These are phyloP conservation scores for Magnolia sinica DNA, from an alignment of 164 flowering plant species.

Conservation along the genomic window DNA sequence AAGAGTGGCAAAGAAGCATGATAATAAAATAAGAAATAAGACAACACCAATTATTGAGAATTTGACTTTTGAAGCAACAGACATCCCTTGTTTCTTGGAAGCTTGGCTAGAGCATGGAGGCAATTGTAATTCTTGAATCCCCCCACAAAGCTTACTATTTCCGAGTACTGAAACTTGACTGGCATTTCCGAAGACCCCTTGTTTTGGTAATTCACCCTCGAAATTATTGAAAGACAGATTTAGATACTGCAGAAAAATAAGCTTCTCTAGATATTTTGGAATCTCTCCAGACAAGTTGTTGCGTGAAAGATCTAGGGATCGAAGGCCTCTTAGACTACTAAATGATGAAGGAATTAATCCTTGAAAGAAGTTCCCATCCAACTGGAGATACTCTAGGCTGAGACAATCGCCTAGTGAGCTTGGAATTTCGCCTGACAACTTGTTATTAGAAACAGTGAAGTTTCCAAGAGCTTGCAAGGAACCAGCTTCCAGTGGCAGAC, in stretches of 20 bases:
- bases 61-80: background rate
- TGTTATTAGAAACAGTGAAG: constrained; percentile 15
- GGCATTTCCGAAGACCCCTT: constrained; percentile 19
- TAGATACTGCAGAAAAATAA: too few species aligned
- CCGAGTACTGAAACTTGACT: constrained; percentile 21
- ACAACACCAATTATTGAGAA: constrained; percentile 4
- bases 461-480: constrained; percentile 5
- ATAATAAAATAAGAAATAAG: background rate
- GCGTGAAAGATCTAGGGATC: constrained; percentile 2
- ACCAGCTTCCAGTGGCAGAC: constrained; percentile 29
- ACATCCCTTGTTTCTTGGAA: background rate
- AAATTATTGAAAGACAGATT: constrained; percentile 20
- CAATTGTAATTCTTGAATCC: constrained; percentile 1
- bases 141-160: constrained; percentile 15
- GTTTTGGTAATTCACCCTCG: constrained; percentile 15
- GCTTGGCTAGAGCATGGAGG: constrained; percentile 9
- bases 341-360: constrained; percentile 7
- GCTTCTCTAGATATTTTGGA: background rate
- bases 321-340: background rate
- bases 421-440: constrained; percentile 15
- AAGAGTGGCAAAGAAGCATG: too few species aligned
- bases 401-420: constrained; percentile 18
- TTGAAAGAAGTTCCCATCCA: constrained; percentile 9
- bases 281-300: constrained; percentile 16
- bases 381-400: constrained; percentile 1